Percentiles rank a stretch among this genome's conserved stretches.
These are phyloP conservation scores for Calamus simplicifolius DNA, from an alignment of 176 grass and related monocot species.

Conservation along the genomic window DNA sequence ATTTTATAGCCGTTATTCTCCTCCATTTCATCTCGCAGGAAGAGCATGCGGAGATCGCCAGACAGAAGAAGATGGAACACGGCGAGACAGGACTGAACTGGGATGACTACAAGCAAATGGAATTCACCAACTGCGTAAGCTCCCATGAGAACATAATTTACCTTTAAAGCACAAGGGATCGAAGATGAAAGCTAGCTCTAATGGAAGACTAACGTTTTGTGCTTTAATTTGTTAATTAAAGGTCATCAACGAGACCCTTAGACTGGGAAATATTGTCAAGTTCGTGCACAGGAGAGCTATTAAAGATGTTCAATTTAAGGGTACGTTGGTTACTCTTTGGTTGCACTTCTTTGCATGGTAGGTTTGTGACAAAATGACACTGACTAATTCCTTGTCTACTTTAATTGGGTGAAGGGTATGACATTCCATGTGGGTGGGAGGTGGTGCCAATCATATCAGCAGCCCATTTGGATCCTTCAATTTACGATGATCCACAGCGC, in stretches of 20 bases:
- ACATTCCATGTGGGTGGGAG: conserved; percentile 35
- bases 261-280: conserved; percentile 34
- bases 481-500: conserved; percentile 17
- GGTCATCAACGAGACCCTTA: conserved; percentile 33
- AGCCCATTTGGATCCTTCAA: conserved; percentile 27
- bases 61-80: conserved; percentile 7
- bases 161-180: no score
- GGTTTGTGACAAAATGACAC: no score
- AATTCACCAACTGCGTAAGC: conserved; percentile 29
- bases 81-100: conserved; percentile 24
- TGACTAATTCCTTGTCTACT: no score
- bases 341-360: no score
- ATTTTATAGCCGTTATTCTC: no score
- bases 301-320: conserved; percentile 31
- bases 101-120: conserved; percentile 41
- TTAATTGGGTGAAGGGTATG: conserved; percentile 19
- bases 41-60: conserved; percentile 22
- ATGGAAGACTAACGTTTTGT: no score
- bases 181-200: no score
- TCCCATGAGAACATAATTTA: not conserved
- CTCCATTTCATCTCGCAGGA: conserved; percentile 11
- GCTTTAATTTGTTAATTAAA: not conserved
- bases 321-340: not conserved
- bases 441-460: conserved; percentile 24
- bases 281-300: conserved; percentile 33